Evolutionary conservation across 2,329 filamentous ascomycete genomes (phyloP).

Genomic region (Exserohilum turcica): DNA sequence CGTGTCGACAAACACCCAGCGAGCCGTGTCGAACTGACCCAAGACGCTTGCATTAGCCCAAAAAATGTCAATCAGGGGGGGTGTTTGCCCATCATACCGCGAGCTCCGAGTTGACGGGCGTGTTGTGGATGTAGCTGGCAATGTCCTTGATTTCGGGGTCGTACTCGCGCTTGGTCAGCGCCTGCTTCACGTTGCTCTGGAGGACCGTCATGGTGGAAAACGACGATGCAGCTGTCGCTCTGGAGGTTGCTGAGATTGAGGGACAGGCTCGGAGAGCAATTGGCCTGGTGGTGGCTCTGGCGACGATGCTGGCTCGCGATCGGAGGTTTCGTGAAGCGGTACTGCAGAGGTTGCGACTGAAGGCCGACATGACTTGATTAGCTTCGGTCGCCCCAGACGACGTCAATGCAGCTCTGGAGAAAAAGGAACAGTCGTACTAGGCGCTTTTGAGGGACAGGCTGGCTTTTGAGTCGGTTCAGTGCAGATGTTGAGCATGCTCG

Average conservation of each 20-base stretch:
- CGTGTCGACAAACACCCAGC: constrained; percentile 96
- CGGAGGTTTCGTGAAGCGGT: constrained; percentile 46
- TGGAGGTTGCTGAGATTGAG: constrained; percentile 29
- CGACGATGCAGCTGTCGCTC: constrained; percentile 31
- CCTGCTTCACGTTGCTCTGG: constrained; percentile 41
- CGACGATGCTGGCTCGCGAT: constrained; percentile 40
- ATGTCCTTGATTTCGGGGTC: constrained; percentile 95
- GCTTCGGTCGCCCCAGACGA: constrained; percentile 41
- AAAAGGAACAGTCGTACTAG: constrained; percentile 43
- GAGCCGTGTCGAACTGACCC: constrained; percentile 86
- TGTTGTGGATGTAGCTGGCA: constrained; percentile 91
- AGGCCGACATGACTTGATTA: constrained; percentile 49
- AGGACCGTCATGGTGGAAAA: constrained; percentile 48
- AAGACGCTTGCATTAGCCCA: constrained; percentile 20
- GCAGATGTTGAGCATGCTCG: constrained; percentile 28
- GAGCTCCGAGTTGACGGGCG: constrained; percentile 86
- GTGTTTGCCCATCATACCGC: constrained; percentile 67
- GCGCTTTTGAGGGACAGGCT: constrained; percentile 26
- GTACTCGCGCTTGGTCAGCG: constrained; percentile 60
- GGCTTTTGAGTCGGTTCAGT: constrained; percentile 30
- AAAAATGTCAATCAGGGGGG: neutral
- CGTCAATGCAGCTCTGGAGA: constrained; percentile 38
- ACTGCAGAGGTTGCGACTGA: constrained; percentile 50
- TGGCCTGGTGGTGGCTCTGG: constrained; percentile 45
- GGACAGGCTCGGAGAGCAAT: constrained; percentile 39